Evolutionary conservation across 257 asterid genomes (phyloP), one percentile per base, ranked within the genome.

Genomic region (Lavandula angustifolia): DNA sequence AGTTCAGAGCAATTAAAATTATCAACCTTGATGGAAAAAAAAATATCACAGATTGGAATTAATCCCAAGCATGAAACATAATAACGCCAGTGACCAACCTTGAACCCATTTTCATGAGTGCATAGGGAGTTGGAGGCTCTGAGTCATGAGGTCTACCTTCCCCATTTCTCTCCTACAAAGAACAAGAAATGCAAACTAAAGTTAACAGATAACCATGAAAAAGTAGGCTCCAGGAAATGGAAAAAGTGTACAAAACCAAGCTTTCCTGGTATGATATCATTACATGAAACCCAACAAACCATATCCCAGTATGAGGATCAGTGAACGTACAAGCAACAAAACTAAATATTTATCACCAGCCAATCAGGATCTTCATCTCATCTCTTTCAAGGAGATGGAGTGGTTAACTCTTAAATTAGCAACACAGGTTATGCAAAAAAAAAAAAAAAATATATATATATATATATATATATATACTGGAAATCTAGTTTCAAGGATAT

Each of bases 81-180:
- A 40, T 29, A 59, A 53, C 61, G 31, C 54, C 13, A 9, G 38
- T 42, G 47, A 66, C 86, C 59, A 69, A 92, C 99, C 99, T 87
- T 61, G 96, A 87, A 69, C 76, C 81, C 82, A 81, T 55, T 69
- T 87, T 89, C 81, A 76, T 54, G 60, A 87, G 75, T 13, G 88
- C 68, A 80, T 77, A 87, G 22, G 95, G 95, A 56, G 92, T 83
- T 60, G 92, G 85, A 69, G 95, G 91, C 78, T 89, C 96, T 16
- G 76, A 57, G 9, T 87, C 98, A 41, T 80, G 87, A 68, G 71
- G 69, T 68, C 76, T 89, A 73, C 75, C 76, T 67, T 92, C 97
- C 73, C 88, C 89, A 60, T 79, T 85, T 75, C 94, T 85, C 79
- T 89, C 95, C 99, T 89, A 73, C 57, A 73, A 43, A 74, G 72